Base-by-base conservation (phyloP, 805 yeast species). In the Henningerozyma blattae region DNA sequence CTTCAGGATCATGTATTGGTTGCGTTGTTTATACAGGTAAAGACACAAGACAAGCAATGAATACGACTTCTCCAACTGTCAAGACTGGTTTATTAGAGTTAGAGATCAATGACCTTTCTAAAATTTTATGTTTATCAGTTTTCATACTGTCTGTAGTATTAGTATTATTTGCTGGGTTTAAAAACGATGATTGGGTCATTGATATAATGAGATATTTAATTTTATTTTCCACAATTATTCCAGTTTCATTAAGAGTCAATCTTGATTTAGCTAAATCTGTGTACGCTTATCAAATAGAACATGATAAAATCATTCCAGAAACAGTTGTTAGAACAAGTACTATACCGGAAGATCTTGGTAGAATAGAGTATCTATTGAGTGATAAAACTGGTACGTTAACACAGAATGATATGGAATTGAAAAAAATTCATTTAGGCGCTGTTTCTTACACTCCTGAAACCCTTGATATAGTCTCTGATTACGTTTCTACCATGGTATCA, bases 301-400 rank as follows among this genome's bases (percentile, higher is more conserved):
- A 83, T 40, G 99, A 91, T 54, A 43, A 53, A 13, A 67, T 75
- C 4, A 91, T 91, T 15, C 77, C 84, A 2, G 84, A 77, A 6
- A 87, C 97, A 0, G 75, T 93, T 34, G 99, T 93, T 4, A 74
- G 99, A 52, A 91, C 98, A 1, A 84, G 95, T 36, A 93, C 98
- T 0, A 91, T 91, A 30, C 98, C 98, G 2, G 99, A 91, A 57
- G 99, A 91, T 59, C 65, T 91, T 42, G 99, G 99, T 18, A 69
- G 99, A 45, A 82, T 91, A 29, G 97, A 91, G 57, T 91, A 91
- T 54, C 59, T 91, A 36, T 65, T 91, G 30, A 78, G 87, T 41
- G 99, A 91, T 57, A 91, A 91, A 50, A 91, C 99, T 0, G 99
- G 99, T 26, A 91, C 99, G 1, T 68, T 91, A 44, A 91, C 99